These are phyloP conservation scores for Echinosophora koreensis DNA, from an alignment of 306 rosid genomes.

Conservation along the genomic window DNA sequence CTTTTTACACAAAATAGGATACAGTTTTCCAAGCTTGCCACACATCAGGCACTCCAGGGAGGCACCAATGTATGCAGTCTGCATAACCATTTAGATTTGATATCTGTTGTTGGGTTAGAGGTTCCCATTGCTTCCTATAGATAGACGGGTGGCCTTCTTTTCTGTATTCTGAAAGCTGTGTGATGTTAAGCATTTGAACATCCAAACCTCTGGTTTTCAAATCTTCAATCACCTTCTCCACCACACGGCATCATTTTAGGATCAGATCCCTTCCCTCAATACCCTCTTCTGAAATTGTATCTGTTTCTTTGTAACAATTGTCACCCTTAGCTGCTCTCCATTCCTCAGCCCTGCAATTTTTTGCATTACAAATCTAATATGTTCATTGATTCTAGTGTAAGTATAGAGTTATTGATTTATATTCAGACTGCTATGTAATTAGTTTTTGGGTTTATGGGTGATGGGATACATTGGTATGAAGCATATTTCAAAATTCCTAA, in stretches of 20 bases:
- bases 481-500: background rate
- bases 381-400: background rate
- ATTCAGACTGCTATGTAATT: background rate
- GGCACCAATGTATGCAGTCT: conserved; percentile 93
- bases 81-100: conserved; percentile 75
- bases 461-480: background rate
- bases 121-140: conserved; percentile 81
- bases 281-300: conserved; percentile 64
- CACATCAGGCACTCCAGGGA: conserved; percentile 91
- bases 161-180: conserved; percentile 85
- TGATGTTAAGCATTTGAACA: conserved; percentile 74
- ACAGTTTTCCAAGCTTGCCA: conserved; percentile 60
- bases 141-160: conserved; percentile 91
- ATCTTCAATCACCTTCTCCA: conserved; percentile 66
- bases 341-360: conserved; percentile 73
- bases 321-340: conserved; percentile 71
- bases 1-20: conserved; percentile 14
- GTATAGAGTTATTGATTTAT: background rate
- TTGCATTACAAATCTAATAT: background rate
- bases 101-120: conserved; percentile 58
- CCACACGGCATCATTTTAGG: conserved; percentile 76
- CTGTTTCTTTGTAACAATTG: conserved; percentile 71
- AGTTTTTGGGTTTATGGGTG: background rate
- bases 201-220: conserved; percentile 67
- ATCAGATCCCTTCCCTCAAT: conserved; percentile 74